Evolutionary conservation across 2,329 filamentous ascomycete genomes (phyloP), one percentile per base, ranked within the genome.

Genomic region (Clarireedia monteithiana): DNA sequence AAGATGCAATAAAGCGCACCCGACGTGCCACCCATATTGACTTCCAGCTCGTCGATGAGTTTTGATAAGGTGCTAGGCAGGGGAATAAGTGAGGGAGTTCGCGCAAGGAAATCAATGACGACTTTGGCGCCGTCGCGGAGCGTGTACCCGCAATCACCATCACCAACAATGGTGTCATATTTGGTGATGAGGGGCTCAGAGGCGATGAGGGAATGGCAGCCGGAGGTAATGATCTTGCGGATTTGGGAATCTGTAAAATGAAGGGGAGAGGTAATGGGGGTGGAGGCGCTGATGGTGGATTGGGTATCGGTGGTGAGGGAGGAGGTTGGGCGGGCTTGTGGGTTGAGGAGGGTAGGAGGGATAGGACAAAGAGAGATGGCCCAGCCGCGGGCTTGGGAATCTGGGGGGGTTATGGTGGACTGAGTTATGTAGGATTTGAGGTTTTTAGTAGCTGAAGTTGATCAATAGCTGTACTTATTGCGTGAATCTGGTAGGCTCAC

Each of bases 131-230:
- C 66, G 24, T 62, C 59, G 3, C 60, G 38, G 6, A 70, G 58
- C 7, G 68, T 69, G 42, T 64, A 65, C 3, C 67, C 68, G 45
- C 67, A 69, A 51, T 69, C 67, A 20, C 68, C 68, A 51, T 70
- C 68, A 4, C 68, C 68, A 7, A 70, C 62, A 12, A 68, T 57
- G 0, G 65, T 68, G 63, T 81, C 79, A 60, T 75, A 81, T 42
- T 71, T 73, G 1, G 79, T 81, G 59, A 81, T 73, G 24, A 75
- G 73, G 7, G 77, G 75, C 61, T 82, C 79, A 6, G 74, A 75
- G 48, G 58, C 57, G 52, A 66, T 66, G 14, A 62, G 56, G 10
- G 48, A 55, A n/a, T 63, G 58, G 45, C 63, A 64, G 20, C 62
- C 59, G 14, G 57, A 46, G n/a, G 42, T 60, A 30, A 62, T 61